Percentiles rank a stretch among this genome's conserved stretches.
Evolutionary conservation across 441 rosid genomes (phyloP).

Genomic region (Theobroma grandiflorum): DNA sequence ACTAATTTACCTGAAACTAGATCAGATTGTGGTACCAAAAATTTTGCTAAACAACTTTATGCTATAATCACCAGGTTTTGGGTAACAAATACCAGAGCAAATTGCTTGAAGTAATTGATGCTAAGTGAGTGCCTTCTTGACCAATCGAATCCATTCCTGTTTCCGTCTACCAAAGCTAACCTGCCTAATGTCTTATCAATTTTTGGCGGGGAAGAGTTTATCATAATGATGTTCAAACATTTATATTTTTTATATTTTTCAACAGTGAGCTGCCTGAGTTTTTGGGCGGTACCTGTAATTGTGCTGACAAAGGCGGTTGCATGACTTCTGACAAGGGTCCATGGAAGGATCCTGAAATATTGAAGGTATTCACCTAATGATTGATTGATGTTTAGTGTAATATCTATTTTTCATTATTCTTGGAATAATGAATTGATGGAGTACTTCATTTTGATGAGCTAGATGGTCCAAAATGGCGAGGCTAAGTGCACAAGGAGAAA

Average conservation of each 20-base stretch:
- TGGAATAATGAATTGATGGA: neutral
- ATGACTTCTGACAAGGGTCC: conserved; percentile 93
- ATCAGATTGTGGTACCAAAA: neutral
- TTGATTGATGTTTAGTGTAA: neutral
- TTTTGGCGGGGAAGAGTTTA: neutral
- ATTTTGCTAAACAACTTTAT: conserved; percentile 33
- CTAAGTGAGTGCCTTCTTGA: conserved; percentile 45
- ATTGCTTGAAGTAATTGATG: conserved; percentile 87
- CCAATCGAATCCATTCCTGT: neutral
- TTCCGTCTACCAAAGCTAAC: neutral
- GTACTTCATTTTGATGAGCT: neutral
- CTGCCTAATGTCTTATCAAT: neutral
- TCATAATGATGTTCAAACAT: neutral
- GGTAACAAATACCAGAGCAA: conserved; percentile 86
- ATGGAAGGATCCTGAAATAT: conserved; percentile 79
- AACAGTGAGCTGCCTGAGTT: conserved; percentile 84
- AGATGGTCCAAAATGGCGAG: conserved; percentile 86
- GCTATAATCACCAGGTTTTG: conserved; percentile 56
- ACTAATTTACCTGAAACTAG: neutral
- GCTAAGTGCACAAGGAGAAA: conserved; percentile 58
- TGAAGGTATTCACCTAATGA: conserved; percentile 50
- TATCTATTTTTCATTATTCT: neutral
- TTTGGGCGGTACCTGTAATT: conserved; percentile 81
- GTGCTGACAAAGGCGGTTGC: conserved; percentile 87
- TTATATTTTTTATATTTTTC: neutral